phyloP scores from a whole-genome alignment of 108 stramenopile genomes.

The Skeletonema menzelii region DNA sequence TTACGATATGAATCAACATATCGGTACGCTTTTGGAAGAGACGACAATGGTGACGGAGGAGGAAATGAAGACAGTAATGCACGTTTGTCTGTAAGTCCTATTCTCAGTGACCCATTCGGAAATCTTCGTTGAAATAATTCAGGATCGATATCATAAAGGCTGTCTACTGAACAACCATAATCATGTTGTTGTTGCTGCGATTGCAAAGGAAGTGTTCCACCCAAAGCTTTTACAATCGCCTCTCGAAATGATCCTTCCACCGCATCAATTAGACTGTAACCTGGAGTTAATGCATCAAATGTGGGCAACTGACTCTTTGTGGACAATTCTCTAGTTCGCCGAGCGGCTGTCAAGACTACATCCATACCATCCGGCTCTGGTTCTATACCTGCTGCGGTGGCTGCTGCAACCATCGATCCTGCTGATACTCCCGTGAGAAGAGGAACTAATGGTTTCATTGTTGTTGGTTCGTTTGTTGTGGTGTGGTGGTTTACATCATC shows the following conservation, averaged over 20 bases:
- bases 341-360: slow-evolving; percentile 44
- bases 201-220: slow-evolving; percentile 24
- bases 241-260: slow-evolving; percentile 44
- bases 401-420: slow-evolving; percentile 59
- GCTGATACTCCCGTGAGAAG: slow-evolving; percentile 63
- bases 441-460: not conserved
- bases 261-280: slow-evolving; percentile 67
- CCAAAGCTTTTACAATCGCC: slow-evolving; percentile 38
- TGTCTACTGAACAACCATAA: not conserved
- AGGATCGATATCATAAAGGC: slow-evolving; percentile 45
- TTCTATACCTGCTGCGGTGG: slow-evolving; percentile 44
- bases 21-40: slow-evolving; percentile 50
- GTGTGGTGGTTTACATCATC: not conserved
- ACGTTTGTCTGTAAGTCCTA: slow-evolving; percentile 64
- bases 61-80: slow-evolving; percentile 40
- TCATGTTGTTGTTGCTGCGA: not conserved
- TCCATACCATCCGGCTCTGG: slow-evolving; percentile 64
- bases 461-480: not conserved
- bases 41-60: slow-evolving; percentile 1
- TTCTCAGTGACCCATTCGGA: slow-evolving; percentile 35
- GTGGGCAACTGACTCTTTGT: slow-evolving; percentile 4
- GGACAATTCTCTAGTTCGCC: slow-evolving; percentile 38
- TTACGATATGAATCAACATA: slow-evolving; percentile 62
- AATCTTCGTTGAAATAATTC: slow-evolving; percentile 40
- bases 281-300: slow-evolving; percentile 58